phyloP scores from a whole-genome alignment of 2,329 filamentous ascomycete genomes.

The Xylariaceae sp. region DNA sequence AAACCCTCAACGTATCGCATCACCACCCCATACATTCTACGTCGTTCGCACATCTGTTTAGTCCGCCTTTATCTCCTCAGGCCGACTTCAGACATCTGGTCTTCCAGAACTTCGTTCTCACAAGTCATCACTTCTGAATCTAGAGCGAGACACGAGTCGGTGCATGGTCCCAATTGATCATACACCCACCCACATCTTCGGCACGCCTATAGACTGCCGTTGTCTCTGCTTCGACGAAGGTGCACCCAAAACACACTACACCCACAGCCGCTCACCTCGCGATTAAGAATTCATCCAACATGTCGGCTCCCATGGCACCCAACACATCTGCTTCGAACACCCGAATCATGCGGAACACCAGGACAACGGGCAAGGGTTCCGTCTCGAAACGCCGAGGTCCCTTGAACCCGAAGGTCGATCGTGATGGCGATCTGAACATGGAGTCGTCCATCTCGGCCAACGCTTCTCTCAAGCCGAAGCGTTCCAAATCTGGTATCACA shows the following conservation, averaged over 20 bases:
- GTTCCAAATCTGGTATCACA: conserved; percentile 14
- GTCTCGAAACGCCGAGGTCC: conserved; percentile 46
- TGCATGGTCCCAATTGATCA: conserved; percentile 14
- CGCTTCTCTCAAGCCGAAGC: conserved; percentile 27
- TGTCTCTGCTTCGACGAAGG: conserved; percentile 3
- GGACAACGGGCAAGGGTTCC: conserved; percentile 31
- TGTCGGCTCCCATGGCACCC: conserved; percentile 24
- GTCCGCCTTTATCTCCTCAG: background rate
- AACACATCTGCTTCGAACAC: conserved; percentile 19
- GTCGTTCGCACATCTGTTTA: background rate
- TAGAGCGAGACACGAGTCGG: conserved; percentile 3
- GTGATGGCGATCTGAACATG: conserved; percentile 59
- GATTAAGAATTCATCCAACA: conserved; percentile 10
- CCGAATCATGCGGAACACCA: conserved; percentile 20
- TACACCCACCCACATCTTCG: background rate
- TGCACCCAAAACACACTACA: background rate
- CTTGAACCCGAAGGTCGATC: conserved; percentile 39
- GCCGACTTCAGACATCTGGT: background rate
- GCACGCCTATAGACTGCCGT: background rate
- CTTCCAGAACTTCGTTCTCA: conserved; percentile 1
- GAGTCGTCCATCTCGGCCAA: conserved; percentile 38
- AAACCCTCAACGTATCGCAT: conserved; percentile 1
- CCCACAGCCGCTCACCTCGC: background rate
- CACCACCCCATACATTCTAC: background rate
- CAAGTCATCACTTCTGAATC: background rate